Percentiles rank a stretch among this genome's conserved stretches.
Evolutionary conservation across 164 flowering plant species (phyloP).

Genomic region (Litsea cubeba): DNA sequence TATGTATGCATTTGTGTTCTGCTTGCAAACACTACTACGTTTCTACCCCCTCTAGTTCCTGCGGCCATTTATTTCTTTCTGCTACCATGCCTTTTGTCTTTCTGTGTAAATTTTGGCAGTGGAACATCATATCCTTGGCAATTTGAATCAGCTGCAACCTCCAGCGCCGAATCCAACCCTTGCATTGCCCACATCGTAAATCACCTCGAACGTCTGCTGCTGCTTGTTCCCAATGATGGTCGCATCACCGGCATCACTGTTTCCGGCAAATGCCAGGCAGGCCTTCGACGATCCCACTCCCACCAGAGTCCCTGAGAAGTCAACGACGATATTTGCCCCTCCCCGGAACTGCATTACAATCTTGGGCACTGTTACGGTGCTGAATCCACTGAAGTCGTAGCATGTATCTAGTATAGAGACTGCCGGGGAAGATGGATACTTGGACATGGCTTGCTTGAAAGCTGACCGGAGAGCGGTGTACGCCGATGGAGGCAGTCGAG

Average conservation of each 20-base stretch:
- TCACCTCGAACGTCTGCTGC: constrained; percentile 36
- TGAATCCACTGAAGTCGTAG: constrained; percentile 34
- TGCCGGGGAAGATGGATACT: constrained; percentile 30
- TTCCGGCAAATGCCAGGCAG: constrained; percentile 43
- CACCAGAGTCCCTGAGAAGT: constrained; percentile 21
- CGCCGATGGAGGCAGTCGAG: constrained; percentile 42
- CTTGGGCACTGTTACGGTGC: constrained; percentile 16
- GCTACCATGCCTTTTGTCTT: no score
- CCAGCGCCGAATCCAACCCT: constrained; percentile 38
- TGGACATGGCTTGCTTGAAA: constrained; percentile 39
- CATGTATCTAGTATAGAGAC: constrained; percentile 62
- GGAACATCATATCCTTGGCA: no score
- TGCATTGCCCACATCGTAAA: constrained; percentile 37
- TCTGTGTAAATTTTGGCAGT: no score
- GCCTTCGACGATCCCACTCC: constrained; percentile 5
- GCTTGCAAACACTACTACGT: no score
- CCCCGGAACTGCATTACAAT: constrained; percentile 22
- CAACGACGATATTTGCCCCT: constrained; percentile 19
- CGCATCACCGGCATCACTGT: constrained; percentile 10
- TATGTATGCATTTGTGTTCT: no score
- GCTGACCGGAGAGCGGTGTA: constrained; percentile 35
- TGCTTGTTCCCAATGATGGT: constrained; percentile 39
- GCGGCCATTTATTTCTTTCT: no score
- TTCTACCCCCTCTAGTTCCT: no score
- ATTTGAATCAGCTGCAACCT: constrained; percentile 24